Base-by-base conservation (phyloP, 2,329 filamentous ascomycete species). In the Botrytis byssoidea region DNA sequence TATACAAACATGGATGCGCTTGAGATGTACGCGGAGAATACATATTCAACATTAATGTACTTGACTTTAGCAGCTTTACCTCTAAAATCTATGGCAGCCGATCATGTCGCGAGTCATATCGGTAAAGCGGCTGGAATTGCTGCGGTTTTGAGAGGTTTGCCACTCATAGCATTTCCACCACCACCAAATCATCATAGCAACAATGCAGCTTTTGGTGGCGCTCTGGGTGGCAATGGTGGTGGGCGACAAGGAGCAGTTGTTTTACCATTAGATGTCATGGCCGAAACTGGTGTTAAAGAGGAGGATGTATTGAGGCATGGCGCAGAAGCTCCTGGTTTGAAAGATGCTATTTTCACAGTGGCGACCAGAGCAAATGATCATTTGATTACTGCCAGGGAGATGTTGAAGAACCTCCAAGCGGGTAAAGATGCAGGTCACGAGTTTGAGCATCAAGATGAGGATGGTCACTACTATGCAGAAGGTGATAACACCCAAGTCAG, bases 301-400 rank as follows among this genome's bases (percentile, higher is more conserved):
- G 96, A 99, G 81, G 93, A 97, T 61, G 91, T 99, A 0, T 93
- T 97, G 74, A 88, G 95, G 14, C 87, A 90, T 60, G 95, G 95
- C 0, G 90, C 92, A 0, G 84, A 89, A n/a, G 95, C 95, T 0
- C 86, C 89, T 0, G 95, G 95, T 0, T 86, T 98, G 29, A 90
- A 92, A 75, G 95, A 99, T 82, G 95, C 95, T 5, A 90, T 98
- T 0, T 99, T 98, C 83, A 88, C 90, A 6, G 93, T 99, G 22
- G 96, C 96, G 0, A 99, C 96, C 0, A 89, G 95, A 55, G 96
- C 96, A 10, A 97, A 97, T 80, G 96, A 99, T 81, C 96, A 99
- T 83, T 85, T 99, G 48, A 97, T 98, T 77, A 98, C 95, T 0
- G 95, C 93, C 2, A 87, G 94, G 74, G 93, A 97, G 81, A 97